Base-by-base conservation (phyloP, 2,329 filamentous ascomycete species). In the Phaeosphaeriaceae sp. region DNA sequence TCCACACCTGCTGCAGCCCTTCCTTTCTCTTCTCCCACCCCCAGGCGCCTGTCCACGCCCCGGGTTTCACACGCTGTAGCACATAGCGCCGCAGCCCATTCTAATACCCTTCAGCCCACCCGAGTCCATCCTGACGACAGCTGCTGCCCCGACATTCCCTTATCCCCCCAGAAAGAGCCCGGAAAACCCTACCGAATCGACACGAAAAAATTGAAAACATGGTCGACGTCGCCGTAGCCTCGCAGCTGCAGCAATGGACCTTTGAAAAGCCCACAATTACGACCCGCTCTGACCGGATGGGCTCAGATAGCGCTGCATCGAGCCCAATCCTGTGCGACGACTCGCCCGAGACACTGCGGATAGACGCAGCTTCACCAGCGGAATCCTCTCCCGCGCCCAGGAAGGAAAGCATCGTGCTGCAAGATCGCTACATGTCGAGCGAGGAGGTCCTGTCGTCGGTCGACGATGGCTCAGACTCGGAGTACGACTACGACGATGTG, bases 371-470 rank as follows among this genome's bases (percentile, higher is more conserved):
- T 48, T 56, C 66, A 51, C 62, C 65, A 17, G 60, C 70, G 27
- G 46, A 45, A 1, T 24, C 54, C 11, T 56, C 5, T 10, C 56
- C 61, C 22, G 41, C 56, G 3, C 36, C 64, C 54, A 60, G 65
- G 20, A 69, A 71, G 53, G 68, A 74, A 20, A 59, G 58, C 54
- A 52, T 67, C 46, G 58, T 67, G 50, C 67, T 77, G 58, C 74
- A 78, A 53, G 70, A 78, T 44, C 69, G 73, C 20, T 78, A 78
- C 57, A 69, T 78, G 41, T 77, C 75, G 6, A 76, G 74, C 51
- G 76, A 78, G 51, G 76, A 78, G 53, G 74, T 76, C 55, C 68
- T 78, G 11, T 76, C 73, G 6, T 74, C 76, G 10, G 71, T 72
- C 59, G 75, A 75, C 54, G 67, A 75, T 48, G 70, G 64, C 49